Evolutionary conservation across 164 flowering plant genomes (phyloP).

Genomic region (Dillenia turbinata): DNA sequence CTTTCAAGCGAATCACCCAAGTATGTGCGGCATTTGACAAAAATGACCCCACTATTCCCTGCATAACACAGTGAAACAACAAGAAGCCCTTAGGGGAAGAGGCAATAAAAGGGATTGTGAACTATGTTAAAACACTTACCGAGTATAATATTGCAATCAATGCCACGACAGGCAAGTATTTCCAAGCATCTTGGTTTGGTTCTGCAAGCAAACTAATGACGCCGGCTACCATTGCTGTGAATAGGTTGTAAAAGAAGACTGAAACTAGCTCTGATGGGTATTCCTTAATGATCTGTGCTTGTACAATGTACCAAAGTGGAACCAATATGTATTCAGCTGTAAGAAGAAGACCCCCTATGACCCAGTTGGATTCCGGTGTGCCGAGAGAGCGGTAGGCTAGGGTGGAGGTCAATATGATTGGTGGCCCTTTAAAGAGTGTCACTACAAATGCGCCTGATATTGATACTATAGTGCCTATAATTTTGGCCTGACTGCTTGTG

Average conservation of each 20-base stretch:
- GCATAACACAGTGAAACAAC: background rate
- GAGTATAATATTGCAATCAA: constrained; percentile 28
- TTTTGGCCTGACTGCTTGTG: constrained; percentile 35
- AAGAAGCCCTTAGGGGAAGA: background rate
- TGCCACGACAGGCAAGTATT: constrained; percentile 18
- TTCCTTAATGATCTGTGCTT: constrained; percentile 23
- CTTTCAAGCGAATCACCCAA: constrained; percentile 45
- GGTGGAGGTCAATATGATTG: constrained; percentile 11
- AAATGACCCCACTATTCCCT: constrained; percentile 35
- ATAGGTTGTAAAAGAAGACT: constrained; percentile 33
- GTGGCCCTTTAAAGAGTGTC: constrained; percentile 37
- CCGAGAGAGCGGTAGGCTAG: background rate
- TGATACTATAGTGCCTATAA: constrained; percentile 35
- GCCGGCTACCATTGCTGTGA: constrained; percentile 27
- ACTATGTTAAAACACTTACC: constrained; percentile 22
- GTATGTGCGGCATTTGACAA: constrained; percentile 22
- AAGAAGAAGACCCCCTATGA: constrained; percentile 28
- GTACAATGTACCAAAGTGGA: constrained; percentile 26
- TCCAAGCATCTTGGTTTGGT: constrained; percentile 35
- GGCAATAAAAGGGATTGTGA: too few relatives aligned
- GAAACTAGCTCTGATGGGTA: constrained; percentile 26
- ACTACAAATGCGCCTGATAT: constrained; percentile 40
- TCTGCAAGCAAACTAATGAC: constrained; percentile 21
- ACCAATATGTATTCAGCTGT: constrained; percentile 7
- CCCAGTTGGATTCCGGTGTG: constrained; percentile 20